Evolutionary conservation across 2,329 filamentous ascomycete species (phyloP).

Genomic region (Tetracladium maxilliforme): DNA sequence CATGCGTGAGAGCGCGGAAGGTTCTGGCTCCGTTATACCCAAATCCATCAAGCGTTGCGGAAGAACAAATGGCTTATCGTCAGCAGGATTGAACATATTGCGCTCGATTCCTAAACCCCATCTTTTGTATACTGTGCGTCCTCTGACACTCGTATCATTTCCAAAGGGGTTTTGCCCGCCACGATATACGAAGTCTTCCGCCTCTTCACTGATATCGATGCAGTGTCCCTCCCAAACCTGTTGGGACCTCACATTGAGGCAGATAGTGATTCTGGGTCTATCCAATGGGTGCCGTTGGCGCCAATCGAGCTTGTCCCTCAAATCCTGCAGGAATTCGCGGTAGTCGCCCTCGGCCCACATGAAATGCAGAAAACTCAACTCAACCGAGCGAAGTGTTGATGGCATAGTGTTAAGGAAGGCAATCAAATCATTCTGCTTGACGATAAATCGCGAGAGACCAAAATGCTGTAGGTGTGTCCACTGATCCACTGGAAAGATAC

Average conservation of each 20-base stretch:
- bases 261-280: conserved; percentile 2
- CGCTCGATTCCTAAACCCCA: too few relatives aligned
- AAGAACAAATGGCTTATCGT: too few relatives aligned
- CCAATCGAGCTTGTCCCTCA: conserved; percentile 8
- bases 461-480: conserved; percentile 16
- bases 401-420: conserved; percentile 13
- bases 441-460: conserved; percentile 11
- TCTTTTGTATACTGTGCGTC: too few relatives aligned
- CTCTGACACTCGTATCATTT: too few relatives aligned
- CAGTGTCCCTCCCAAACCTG: too few relatives aligned
- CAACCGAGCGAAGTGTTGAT: conserved; percentile 12
- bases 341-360: conserved; percentile 4
- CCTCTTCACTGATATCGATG: too few relatives aligned
- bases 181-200: too few relatives aligned
- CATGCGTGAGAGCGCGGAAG: too few relatives aligned
- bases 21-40: too few relatives aligned
- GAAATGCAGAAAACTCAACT: conserved; percentile 18
- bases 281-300: conserved; percentile 4
- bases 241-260: conserved; percentile 5
- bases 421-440: conserved; percentile 12
- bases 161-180: too few relatives aligned
- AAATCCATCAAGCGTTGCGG: too few relatives aligned
- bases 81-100: too few relatives aligned
- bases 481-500: conserved; percentile 14
- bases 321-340: conserved; percentile 7